Evolutionary conservation across 2,329 filamentous ascomycete genomes (phyloP).

Genomic region (Ceratocystis colombiana): DNA sequence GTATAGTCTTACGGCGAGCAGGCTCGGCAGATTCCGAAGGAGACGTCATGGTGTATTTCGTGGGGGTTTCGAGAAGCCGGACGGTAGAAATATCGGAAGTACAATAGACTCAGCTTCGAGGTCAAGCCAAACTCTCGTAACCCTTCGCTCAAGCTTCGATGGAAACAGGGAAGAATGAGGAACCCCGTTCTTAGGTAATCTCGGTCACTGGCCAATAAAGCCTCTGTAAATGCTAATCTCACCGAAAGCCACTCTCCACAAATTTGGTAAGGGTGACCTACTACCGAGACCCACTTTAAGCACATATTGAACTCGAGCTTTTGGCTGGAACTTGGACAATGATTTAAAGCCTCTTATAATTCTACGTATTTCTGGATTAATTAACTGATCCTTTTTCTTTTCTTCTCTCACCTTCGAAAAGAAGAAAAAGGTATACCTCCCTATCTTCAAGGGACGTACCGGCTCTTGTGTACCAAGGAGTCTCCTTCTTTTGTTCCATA

Average conservation of each 20-base stretch:
- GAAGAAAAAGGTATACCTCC: neutral
- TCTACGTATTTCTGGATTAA: too few relatives aligned
- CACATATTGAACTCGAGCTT: neutral
- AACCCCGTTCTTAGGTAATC: conserved; percentile 10
- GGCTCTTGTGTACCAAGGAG: neutral
- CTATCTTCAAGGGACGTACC: neutral
- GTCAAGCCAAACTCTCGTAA: too few relatives aligned
- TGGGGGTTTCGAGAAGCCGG: neutral
- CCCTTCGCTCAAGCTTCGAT: too few relatives aligned
- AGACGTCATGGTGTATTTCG: conserved; percentile 2
- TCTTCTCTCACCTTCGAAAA: neutral
- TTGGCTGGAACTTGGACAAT: neutral
- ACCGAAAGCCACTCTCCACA: conserved; percentile 4
- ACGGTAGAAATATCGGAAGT: too few relatives aligned
- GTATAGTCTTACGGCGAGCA: conserved; percentile 16
- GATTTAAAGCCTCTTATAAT: conserved; percentile 4
- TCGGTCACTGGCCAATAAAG: conserved; percentile 9
- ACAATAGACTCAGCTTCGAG: too few relatives aligned
- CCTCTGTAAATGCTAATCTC: neutral
- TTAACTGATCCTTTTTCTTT: neutral
- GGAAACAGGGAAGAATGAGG: too few relatives aligned
- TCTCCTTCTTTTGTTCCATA: too few relatives aligned
- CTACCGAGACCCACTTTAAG: neutral
- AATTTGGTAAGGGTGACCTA: neutral
- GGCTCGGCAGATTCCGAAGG: conserved; percentile 16